Evolutionary conservation across 1,284 basidiomycete species (phyloP).

Genomic region (Irpex lacteus): DNA sequence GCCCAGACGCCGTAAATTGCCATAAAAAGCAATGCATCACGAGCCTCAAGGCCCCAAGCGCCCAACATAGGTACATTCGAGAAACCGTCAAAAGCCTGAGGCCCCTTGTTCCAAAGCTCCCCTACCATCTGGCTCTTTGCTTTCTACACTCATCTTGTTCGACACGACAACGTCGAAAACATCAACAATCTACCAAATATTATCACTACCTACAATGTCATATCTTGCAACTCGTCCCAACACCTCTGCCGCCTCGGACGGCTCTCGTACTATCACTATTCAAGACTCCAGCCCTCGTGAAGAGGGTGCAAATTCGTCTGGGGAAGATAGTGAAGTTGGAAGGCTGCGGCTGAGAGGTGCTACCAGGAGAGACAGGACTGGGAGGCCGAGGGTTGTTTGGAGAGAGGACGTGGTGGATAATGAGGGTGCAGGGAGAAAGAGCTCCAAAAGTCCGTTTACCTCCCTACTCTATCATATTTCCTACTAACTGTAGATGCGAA

Average conservation of each 20-base stretch:
- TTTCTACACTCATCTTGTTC: not conserved
- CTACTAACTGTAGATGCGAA: not conserved
- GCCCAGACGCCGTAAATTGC: not conserved
- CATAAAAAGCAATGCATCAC: not conserved
- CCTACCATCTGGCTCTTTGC: not conserved
- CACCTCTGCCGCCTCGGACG: constrained; percentile 46
- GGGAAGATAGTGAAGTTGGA: constrained; percentile 31
- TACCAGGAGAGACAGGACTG: constrained; percentile 23
- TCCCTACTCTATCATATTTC: not conserved
- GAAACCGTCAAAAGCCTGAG: too few relatives aligned
- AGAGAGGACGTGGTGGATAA: constrained; percentile 81
- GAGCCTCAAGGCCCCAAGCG: not conserved
- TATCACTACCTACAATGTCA: constrained; percentile 10
- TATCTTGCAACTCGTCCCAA: constrained; percentile 23
- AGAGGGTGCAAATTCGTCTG: constrained; percentile 26
- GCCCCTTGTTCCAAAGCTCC: too few relatives aligned
- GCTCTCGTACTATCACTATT: constrained; percentile 56
- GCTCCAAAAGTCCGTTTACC: constrained; percentile 73
- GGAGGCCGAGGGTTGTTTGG: constrained; percentile 65
- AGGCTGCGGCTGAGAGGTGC: constrained; percentile 55
- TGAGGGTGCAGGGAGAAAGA: constrained; percentile 76
- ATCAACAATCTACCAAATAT: not conserved
- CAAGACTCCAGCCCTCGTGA: constrained; percentile 39
- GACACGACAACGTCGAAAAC: not conserved
- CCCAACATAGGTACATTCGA: too few relatives aligned